phyloP scores from a whole-genome alignment of 2,329 filamentous ascomycete genomes.

The Thermochaetoides dissita region DNA sequence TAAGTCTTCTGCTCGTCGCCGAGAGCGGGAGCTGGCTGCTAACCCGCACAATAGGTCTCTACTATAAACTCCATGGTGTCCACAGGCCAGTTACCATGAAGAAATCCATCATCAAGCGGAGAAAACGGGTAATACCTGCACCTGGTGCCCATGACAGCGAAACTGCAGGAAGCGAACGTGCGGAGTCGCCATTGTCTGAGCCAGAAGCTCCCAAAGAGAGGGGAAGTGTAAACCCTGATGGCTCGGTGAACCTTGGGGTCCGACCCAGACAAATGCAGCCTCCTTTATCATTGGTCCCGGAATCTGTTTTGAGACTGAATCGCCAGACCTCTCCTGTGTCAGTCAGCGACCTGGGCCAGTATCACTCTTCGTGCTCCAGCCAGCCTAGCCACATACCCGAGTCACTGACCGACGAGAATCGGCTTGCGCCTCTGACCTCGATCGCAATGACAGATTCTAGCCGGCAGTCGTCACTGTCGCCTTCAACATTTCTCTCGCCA shows the following conservation, averaged over 20 bases:
- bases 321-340: constrained; percentile 31
- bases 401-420: constrained; percentile 41
- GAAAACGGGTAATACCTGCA: constrained; percentile 86
- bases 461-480: constrained; percentile 44
- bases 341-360: constrained; percentile 33
- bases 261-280: constrained; percentile 32
- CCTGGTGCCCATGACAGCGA: constrained; percentile 32
- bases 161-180: constrained; percentile 32
- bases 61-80: constrained; percentile 89
- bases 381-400: constrained; percentile 27
- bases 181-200: constrained; percentile 27
- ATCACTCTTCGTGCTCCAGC: constrained; percentile 32
- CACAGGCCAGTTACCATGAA: constrained; percentile 98
- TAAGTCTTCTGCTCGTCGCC: constrained; percentile 32
- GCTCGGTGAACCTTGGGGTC: constrained; percentile 48
- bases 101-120: constrained; percentile 88
- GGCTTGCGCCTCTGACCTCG: constrained; percentile 41
- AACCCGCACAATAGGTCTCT: constrained; percentile 50
- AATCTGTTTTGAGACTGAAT: constrained; percentile 28
- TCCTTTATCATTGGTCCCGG: constrained; percentile 32
- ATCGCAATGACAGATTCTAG: constrained; percentile 29
- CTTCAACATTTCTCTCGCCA: constrained; percentile 44
- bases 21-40: constrained; percentile 9
- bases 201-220: constrained; percentile 28
- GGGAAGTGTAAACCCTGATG: constrained; percentile 47